Evolutionary conservation across 2,329 filamentous ascomycete species (phyloP).

Genomic region (Cyphellophora europaea): DNA sequence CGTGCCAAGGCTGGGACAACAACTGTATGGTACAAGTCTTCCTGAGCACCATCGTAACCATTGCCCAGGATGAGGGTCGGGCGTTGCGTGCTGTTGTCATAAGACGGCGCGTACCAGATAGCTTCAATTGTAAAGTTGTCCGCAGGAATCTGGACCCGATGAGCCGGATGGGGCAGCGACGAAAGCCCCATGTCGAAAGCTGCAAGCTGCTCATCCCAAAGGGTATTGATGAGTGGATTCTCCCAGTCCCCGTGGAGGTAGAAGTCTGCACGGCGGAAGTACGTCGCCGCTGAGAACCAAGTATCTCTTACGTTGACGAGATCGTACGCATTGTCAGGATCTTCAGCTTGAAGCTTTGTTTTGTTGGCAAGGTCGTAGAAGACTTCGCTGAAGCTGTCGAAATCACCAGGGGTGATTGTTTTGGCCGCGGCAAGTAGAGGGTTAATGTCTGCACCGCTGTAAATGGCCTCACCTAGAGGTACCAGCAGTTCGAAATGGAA

Average conservation of each 20-base stretch:
- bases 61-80: constrained; percentile 17
- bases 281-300: constrained; percentile 31
- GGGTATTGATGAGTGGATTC: constrained; percentile 29
- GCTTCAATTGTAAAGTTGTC: constrained; percentile 27
- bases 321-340: constrained; percentile 12
- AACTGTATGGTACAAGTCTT: constrained; percentile 30
- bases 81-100: constrained; percentile 10
- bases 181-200: constrained; percentile 31
- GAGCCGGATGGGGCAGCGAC: constrained; percentile 26
- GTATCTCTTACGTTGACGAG: constrained; percentile 16
- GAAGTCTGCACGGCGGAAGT: constrained; percentile 35
- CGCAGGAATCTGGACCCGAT: constrained; percentile 24
- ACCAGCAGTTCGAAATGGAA: constrained; percentile 15
- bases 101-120: constrained; percentile 25
- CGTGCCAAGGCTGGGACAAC: constrained; percentile 26
- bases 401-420: constrained; percentile 13
- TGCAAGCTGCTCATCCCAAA: constrained; percentile 28
- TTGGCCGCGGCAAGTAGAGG: constrained; percentile 15
- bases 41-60: constrained; percentile 34
- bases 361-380: constrained; percentile 15
- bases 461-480: constrained; percentile 6
- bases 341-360: constrained; percentile 11
- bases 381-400: constrained; percentile 9
- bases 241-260: constrained; percentile 32
- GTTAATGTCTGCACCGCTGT: constrained; percentile 12